Evolutionary conservation across 2,329 filamentous ascomycete species (phyloP).

Genomic region (Penicillium sumatraense): DNA sequence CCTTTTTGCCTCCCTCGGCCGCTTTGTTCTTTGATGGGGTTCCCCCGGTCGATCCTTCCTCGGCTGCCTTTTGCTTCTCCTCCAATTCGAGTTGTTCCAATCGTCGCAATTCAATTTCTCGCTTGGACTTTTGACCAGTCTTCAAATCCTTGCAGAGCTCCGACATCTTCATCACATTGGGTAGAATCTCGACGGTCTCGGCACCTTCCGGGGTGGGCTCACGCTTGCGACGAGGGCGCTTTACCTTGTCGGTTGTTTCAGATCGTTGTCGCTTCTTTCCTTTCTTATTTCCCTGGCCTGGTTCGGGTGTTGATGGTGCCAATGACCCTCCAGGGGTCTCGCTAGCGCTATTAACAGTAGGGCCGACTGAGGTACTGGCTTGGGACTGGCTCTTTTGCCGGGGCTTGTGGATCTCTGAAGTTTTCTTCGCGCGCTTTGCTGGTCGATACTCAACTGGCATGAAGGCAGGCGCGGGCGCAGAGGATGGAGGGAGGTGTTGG

Average conservation of each 20-base stretch:
- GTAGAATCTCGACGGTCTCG: constrained; percentile 57
- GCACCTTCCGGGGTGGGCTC: constrained; percentile 54
- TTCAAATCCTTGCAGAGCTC: constrained; percentile 59
- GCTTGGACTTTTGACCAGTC: constrained; percentile 61
- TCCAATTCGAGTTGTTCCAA: constrained; percentile 61
- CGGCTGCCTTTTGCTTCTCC: constrained; percentile 44
- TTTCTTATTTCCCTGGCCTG: constrained; percentile 23
- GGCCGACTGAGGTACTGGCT: constrained; percentile 3
- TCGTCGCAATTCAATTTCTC: constrained; percentile 61
- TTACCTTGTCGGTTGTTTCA: constrained; percentile 26
- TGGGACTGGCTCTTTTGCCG: constrained; percentile 16
- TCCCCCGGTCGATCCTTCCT: constrained; percentile 32
- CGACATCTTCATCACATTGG: constrained; percentile 61
- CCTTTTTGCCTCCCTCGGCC: constrained; percentile 24
- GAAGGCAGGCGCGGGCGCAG: constrained; percentile 8
- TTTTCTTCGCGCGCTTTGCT: constrained; percentile 11
- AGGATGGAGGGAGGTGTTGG: constrained; percentile 6
- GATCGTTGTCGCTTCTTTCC: constrained; percentile 32
- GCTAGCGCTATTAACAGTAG: constrained; percentile 24
- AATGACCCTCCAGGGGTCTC: constrained; percentile 24
- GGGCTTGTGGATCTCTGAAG: constrained; percentile 16
- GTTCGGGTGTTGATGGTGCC: constrained; percentile 27
- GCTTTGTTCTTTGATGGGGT: constrained; percentile 34
- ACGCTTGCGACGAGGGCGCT: constrained; percentile 38
- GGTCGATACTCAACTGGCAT: neutral